A percentile compares a stretch with the other conserved stretches of the same genome.
phyloP scores from a whole-genome alignment of 768 basidiomycete genomes.

The Mycena vulgaris region DNA sequence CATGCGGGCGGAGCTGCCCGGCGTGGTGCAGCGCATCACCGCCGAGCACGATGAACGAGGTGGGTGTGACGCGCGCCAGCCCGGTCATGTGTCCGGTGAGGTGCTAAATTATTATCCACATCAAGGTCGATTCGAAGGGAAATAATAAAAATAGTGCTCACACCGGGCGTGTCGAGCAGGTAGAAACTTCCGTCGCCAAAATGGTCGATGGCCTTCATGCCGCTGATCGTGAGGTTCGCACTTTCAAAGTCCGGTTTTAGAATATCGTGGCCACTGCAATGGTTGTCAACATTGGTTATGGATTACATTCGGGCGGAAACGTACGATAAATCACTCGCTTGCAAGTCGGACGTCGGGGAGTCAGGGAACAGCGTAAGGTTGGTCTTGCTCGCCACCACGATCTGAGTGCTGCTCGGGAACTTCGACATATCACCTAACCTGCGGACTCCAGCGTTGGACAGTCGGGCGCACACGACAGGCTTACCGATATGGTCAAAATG shows the following conservation, averaged over 20 bases:
- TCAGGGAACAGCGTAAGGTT: constrained; percentile 20
- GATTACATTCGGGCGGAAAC: neutral
- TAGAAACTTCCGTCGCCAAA: constrained; percentile 39
- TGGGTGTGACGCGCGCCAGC: constrained; percentile 36
- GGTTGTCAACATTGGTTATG: neutral
- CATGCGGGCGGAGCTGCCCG: constrained; percentile 34
- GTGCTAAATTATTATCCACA: constrained; percentile 19
- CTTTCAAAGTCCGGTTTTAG: constrained; percentile 14
- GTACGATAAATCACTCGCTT: constrained; percentile 33
- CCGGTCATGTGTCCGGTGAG: constrained; percentile 35
- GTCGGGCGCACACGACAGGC: neutral
- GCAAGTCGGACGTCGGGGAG: constrained; percentile 3
- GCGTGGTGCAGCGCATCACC: constrained; percentile 39
- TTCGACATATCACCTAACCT: constrained; percentile 39
- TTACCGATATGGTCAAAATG: constrained; percentile 35
- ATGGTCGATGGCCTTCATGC: constrained; percentile 29
- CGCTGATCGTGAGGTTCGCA: constrained; percentile 23
- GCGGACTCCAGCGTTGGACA: too few relatives aligned
- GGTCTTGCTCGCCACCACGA: constrained; percentile 24
- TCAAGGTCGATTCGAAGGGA: neutral
- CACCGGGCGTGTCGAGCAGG: constrained; percentile 37
- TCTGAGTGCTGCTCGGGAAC: constrained; percentile 26
- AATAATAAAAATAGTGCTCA: constrained; percentile 17
- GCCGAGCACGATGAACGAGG: constrained; percentile 35
- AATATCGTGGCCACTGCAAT: constrained; percentile 19